Evolutionary conservation across 2,329 filamentous ascomycete species (phyloP).

Genomic region (Alternaria sp.): DNA sequence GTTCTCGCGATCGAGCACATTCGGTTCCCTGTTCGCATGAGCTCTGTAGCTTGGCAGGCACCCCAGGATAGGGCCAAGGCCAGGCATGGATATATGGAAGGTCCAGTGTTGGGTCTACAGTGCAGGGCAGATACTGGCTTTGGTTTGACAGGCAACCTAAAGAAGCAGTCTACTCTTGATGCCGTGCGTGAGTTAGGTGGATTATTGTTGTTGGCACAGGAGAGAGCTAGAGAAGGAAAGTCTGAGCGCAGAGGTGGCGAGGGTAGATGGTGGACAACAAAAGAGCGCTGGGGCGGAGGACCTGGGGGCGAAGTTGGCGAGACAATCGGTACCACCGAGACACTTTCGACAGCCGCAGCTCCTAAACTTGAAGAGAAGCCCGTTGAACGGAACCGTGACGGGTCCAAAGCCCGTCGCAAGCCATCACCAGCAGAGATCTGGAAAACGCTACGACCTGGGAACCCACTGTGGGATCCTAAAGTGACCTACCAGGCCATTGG

Average conservation of each 20-base stretch:
- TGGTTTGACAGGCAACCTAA: conserved; percentile 45
- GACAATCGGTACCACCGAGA: conserved; percentile 35
- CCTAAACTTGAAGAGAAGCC: conserved; percentile 50
- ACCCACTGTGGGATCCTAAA: conserved; percentile 65
- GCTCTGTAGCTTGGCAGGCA: conserved; percentile 62
- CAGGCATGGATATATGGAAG: conserved; percentile 65
- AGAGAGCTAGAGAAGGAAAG: conserved; percentile 65
- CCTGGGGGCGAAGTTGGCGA: conserved; percentile 56
- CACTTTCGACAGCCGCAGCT: conserved; percentile 35
- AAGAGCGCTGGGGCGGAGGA: conserved; percentile 66
- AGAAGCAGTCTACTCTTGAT: conserved; percentile 57
- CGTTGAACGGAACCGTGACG: conserved; percentile 31
- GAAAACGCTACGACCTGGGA: conserved; percentile 61
- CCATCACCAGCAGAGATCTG: conserved; percentile 61
- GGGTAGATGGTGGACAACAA: conserved; percentile 68
- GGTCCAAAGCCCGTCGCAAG: conserved; percentile 50
- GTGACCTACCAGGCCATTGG: conserved; percentile 66
- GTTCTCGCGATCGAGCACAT: conserved; percentile 60
- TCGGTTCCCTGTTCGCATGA: conserved; percentile 66
- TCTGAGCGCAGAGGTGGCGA: conserved; percentile 61
- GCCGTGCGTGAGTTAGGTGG: conserved; percentile 66
- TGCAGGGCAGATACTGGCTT: conserved; percentile 65
- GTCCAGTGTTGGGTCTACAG: conserved; percentile 65
- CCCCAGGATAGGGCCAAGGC: conserved; percentile 63
- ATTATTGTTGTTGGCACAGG: conserved; percentile 67